A percentile compares a stretch with the other conserved stretches of the same genome.
Evolutionary conservation across 306 rosid genomes (phyloP).

Genomic region (Sechiopsis laciniata): DNA sequence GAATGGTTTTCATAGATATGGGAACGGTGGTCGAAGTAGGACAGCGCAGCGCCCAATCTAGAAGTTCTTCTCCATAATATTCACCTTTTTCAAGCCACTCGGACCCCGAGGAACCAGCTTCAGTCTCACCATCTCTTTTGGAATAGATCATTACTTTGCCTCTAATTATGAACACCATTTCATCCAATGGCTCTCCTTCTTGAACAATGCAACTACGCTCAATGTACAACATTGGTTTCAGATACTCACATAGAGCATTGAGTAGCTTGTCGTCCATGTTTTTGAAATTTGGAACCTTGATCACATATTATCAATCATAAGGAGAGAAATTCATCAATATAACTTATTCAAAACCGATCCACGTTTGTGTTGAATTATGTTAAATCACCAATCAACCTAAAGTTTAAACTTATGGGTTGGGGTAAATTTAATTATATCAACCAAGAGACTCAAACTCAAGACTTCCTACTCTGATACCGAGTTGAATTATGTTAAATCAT

Average conservation of each 20-base stretch:
- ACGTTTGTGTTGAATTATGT: too few species aligned
- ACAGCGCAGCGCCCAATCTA: conserved; percentile 8
- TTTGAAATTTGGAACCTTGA: conserved; percentile 16
- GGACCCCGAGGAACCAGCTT: neutral
- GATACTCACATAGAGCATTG: neutral
- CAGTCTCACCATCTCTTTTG: neutral
- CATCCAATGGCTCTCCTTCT: conserved; percentile 27
- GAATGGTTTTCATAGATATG: conserved; percentile 6
- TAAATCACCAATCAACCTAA: too few species aligned
- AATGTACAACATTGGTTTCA: conserved; percentile 21
- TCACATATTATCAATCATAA: neutral
- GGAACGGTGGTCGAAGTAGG: conserved; percentile 8
- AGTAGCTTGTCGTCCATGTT: neutral
- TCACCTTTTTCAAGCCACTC: conserved; percentile 1
- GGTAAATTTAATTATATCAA: too few species aligned
- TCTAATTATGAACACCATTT: conserved; percentile 23
- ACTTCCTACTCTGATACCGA: too few species aligned
- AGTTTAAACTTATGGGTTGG: too few species aligned
- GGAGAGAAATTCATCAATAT: neutral
- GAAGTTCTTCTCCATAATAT: conserved; percentile 21
- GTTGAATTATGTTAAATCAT: too few species aligned
- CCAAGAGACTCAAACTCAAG: too few species aligned
- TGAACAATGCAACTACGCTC: conserved; percentile 3
- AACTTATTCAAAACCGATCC: conserved; percentile 24
- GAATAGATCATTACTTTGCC: conserved; percentile 11